A percentile compares a stretch with the other conserved stretches of the same genome.
Conservation (phyloP, 345 rosid species). For the Rhodamnia argentea region DNA sequence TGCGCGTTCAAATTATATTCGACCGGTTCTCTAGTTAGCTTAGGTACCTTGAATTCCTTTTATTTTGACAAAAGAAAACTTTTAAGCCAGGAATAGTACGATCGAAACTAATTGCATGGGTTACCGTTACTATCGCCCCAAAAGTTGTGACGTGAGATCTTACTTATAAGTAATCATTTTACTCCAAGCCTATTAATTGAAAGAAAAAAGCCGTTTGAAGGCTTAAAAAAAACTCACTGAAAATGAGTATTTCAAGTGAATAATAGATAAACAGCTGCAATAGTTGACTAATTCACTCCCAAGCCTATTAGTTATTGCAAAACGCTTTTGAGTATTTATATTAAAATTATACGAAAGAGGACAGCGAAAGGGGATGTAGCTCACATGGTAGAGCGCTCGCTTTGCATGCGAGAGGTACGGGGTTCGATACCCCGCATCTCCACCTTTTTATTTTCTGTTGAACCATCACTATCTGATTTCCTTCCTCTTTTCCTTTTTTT, state of each 20-base stretch:
- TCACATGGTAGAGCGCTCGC: constrained; percentile 74
- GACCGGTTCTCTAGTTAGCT: not conserved
- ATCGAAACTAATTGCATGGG: not conserved
- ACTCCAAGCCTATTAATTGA: too few species aligned
- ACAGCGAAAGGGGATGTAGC: constrained; percentile 24
- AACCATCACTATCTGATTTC: not conserved
- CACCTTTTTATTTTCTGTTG: not conserved
- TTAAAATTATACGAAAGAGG: fast-evolving
- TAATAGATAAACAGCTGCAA: not conserved
- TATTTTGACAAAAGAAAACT: not conserved
- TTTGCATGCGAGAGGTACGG: constrained; percentile 62
- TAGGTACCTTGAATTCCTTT: not conserved
- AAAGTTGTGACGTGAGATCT: not conserved
- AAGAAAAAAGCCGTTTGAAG: too few species aligned
- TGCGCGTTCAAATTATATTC: not conserved
- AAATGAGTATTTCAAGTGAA: not conserved
- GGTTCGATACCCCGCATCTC: constrained; percentile 51
- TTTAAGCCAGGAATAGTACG: not conserved
- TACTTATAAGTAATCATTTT: not conserved
- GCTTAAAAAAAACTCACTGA: too few species aligned
- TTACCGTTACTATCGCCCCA: not conserved
- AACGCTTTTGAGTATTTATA: not conserved
- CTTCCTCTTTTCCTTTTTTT: too few species aligned
- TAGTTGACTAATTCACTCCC: not conserved
- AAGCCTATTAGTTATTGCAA: too few species aligned